Percentiles rank a stretch among this genome's conserved stretches.
These are phyloP conservation scores for Euphorbia peplus DNA, from an alignment of 345 rosid species.

Conservation along the genomic window DNA sequence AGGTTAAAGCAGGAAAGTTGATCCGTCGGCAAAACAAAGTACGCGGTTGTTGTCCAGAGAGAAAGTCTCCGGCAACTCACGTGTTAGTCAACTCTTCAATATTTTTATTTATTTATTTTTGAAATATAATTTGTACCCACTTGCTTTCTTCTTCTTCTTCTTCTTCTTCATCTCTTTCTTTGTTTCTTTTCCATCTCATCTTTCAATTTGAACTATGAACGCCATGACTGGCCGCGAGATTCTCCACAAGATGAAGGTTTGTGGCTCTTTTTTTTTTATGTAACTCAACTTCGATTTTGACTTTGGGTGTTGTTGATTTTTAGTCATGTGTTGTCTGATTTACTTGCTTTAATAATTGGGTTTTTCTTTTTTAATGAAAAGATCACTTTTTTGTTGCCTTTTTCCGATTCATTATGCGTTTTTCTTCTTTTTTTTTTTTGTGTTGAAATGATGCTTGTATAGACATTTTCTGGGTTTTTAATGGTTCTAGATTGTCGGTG, in stretches of 20 bases:
- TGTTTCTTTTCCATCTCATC: too few species aligned
- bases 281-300: background rate
- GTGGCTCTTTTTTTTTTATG: slow-evolving; percentile 1
- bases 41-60: slow-evolving; percentile 9
- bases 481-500: too few species aligned
- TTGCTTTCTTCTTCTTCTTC: background rate
- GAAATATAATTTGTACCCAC: background rate
- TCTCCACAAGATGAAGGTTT: slow-evolving; percentile 75
- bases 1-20: too few species aligned
- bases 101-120: too few species aligned
- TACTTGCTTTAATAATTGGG: background rate
- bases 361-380: background rate
- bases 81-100: slow-evolving; percentile 32
- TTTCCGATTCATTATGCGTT: too few species aligned
- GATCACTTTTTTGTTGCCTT: background rate
- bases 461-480: too few species aligned
- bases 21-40: too few species aligned
- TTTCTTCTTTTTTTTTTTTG: too few species aligned
- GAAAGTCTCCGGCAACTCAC: slow-evolving; percentile 33
- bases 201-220: slow-evolving; percentile 4
- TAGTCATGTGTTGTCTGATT: background rate
- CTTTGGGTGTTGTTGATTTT: background rate
- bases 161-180: background rate
- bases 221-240: slow-evolving; percentile 62
- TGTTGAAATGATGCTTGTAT: too few species aligned